Evolutionary conservation across 129 eudicot genomes (phyloP).

Genomic region (Chrysanthemum makinoi): DNA sequence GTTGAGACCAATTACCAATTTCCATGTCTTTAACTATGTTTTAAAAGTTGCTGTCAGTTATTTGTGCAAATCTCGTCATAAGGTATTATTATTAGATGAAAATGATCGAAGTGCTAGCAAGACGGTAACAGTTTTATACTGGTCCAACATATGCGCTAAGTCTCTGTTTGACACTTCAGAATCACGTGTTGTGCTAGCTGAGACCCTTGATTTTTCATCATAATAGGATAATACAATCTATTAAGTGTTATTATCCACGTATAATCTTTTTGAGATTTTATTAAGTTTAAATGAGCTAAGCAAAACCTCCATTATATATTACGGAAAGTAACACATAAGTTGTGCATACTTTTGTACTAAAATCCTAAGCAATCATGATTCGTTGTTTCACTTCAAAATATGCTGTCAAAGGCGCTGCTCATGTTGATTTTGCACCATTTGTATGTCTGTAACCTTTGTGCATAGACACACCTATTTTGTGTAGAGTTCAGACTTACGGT

Average conservation of each 20-base stretch:
- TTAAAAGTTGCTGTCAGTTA: background rate
- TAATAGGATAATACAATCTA: background rate
- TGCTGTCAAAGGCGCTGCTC: background rate
- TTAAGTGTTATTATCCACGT: too few species aligned
- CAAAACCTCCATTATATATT: background rate
- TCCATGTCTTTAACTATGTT: background rate
- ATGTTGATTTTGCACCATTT: background rate
- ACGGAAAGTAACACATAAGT: background rate
- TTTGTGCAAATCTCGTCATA: background rate
- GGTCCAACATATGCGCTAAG: background rate
- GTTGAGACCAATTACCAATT: background rate
- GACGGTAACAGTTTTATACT: background rate
- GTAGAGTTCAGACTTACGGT: too few species aligned
- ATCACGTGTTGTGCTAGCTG: background rate
- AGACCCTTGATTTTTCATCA: background rate
- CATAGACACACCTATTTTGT: background rate
- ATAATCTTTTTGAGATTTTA: too few species aligned
- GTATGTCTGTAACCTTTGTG: background rate
- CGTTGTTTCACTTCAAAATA: slow-evolving; percentile 2
- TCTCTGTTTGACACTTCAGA: background rate
- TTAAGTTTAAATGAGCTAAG: too few species aligned
- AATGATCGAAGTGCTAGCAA: background rate
- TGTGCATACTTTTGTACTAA: background rate
- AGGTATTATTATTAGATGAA: background rate
- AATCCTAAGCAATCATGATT: too few species aligned